phyloP scores from a whole-genome alignment of 2,329 filamentous ascomycete genomes.

The Cladophialophora psammophila region DNA sequence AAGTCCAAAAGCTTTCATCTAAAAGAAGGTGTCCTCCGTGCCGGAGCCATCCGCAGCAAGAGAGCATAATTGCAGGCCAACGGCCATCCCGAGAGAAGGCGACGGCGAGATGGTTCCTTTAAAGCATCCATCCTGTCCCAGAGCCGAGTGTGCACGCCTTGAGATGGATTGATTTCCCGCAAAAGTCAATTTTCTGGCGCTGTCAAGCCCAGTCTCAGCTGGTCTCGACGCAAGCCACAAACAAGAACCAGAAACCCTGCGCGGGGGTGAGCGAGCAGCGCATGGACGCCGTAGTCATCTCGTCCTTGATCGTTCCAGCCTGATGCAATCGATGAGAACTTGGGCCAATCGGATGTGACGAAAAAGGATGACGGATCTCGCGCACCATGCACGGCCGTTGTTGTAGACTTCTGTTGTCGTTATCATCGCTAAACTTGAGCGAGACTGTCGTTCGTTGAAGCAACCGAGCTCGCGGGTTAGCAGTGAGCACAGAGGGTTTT shows the following conservation, averaged over 20 bases:
- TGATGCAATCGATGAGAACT: background rate
- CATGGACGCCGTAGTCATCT: too few relatives aligned
- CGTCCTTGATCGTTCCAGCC: background rate
- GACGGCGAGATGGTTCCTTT: background rate
- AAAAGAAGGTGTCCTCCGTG: background rate
- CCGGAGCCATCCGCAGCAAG: background rate
- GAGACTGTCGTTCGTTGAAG: too few relatives aligned
- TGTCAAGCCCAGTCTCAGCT: background rate
- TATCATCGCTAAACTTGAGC: background rate
- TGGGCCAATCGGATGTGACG: background rate
- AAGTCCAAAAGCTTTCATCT: background rate
- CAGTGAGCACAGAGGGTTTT: too few relatives aligned
- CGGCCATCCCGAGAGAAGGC: background rate
- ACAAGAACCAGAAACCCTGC: conserved; percentile 2
- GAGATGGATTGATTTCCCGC: background rate
- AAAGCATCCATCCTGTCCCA: background rate
- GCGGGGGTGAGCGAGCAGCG: background rate
- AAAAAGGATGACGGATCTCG: background rate
- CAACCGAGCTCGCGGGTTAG: too few relatives aligned
- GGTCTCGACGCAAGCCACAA: conserved; percentile 29
- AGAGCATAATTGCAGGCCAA: background rate
- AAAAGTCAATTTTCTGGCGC: background rate
- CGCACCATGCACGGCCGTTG: conserved; percentile 3
- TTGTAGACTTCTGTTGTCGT: background rate
- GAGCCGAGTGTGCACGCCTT: background rate